Evolutionary conservation across 306 rosid genomes (phyloP).

Genomic region (Ziziphus jujuba): DNA sequence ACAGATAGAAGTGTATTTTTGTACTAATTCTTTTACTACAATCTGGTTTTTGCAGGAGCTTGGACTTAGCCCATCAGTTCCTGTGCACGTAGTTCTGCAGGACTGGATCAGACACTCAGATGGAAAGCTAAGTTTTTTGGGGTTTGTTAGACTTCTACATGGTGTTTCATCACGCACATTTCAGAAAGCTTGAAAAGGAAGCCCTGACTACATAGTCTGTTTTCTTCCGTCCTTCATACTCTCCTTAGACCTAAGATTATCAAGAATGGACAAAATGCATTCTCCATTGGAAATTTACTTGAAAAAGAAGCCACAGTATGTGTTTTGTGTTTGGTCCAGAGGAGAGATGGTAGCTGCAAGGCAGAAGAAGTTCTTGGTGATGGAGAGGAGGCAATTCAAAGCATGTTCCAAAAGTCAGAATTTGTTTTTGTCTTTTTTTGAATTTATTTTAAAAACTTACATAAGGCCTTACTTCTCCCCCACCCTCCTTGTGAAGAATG

Average conservation of each 20-base stretch:
- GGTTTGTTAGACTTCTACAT: conserved; percentile 77
- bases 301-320: background rate
- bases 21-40: conserved; percentile 14
- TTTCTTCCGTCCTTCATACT: conserved; percentile 19
- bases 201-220: conserved; percentile 10
- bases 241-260: conserved; percentile 25
- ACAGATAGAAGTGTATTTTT: background rate
- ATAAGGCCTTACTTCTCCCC: conserved; percentile 18
- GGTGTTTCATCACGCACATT: conserved; percentile 61
- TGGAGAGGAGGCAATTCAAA: conserved; percentile 30
- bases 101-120: conserved; percentile 90
- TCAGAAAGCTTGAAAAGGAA: conserved; percentile 57
- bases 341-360: conserved; percentile 27
- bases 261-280: conserved; percentile 23
- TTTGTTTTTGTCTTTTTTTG: background rate
- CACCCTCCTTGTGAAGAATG: background rate
- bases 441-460: conserved; percentile 9
- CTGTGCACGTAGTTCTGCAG: conserved; percentile 84
- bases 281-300: conserved; percentile 25
- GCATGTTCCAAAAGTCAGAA: conserved; percentile 21
- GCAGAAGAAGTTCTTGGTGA: conserved; percentile 10
- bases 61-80: conserved; percentile 78
- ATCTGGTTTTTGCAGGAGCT: conserved; percentile 56
- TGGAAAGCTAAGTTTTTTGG: conserved; percentile 86
- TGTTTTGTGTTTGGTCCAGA: conserved; percentile 22